Evolutionary conservation across 2,329 filamentous ascomycete genomes (phyloP).

Genomic region (Epichloe sp.): DNA sequence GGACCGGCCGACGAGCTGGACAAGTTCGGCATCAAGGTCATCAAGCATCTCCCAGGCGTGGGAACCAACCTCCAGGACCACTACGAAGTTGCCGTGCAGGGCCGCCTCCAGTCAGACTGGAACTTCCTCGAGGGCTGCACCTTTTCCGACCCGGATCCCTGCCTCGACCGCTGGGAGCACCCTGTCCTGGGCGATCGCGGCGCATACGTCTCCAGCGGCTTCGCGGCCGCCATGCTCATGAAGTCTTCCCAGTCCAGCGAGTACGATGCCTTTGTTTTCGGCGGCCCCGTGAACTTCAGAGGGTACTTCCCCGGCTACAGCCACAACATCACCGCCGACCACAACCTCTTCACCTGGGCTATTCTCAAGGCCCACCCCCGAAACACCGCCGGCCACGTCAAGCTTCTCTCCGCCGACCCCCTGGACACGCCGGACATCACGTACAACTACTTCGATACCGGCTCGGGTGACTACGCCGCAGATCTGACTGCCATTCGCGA

Average conservation of each 20-base stretch:
- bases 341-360: slow-evolving; percentile 24
- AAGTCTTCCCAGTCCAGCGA: slow-evolving; percentile 17
- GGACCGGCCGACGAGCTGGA: slow-evolving; percentile 27
- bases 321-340: slow-evolving; percentile 9
- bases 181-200: slow-evolving; percentile 7
- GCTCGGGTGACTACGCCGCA: slow-evolving; percentile 30
- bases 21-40: slow-evolving; percentile 33
- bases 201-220: slow-evolving; percentile 13
- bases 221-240: slow-evolving; percentile 11
- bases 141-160: slow-evolving; percentile 20
- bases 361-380: slow-evolving; percentile 46
- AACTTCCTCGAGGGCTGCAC: slow-evolving; percentile 13
- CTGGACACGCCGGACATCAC: slow-evolving; percentile 49
- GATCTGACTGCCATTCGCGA: slow-evolving; percentile 43
- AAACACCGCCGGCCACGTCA: slow-evolving; percentile 49
- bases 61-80: slow-evolving; percentile 35
- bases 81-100: slow-evolving; percentile 15
- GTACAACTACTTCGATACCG: slow-evolving; percentile 47
- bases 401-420: slow-evolving; percentile 43
- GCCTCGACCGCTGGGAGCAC: slow-evolving; percentile 19
- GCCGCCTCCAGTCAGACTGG: slow-evolving; percentile 5
- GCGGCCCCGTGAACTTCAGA: slow-evolving; percentile 14
- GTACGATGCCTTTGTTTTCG: slow-evolving; percentile 19
- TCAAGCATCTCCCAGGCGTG: slow-evolving; percentile 47
- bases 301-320: slow-evolving; percentile 18